phyloP scores from a whole-genome alignment of 345 rosid species.

The Euphorbia tirucalli region DNA sequence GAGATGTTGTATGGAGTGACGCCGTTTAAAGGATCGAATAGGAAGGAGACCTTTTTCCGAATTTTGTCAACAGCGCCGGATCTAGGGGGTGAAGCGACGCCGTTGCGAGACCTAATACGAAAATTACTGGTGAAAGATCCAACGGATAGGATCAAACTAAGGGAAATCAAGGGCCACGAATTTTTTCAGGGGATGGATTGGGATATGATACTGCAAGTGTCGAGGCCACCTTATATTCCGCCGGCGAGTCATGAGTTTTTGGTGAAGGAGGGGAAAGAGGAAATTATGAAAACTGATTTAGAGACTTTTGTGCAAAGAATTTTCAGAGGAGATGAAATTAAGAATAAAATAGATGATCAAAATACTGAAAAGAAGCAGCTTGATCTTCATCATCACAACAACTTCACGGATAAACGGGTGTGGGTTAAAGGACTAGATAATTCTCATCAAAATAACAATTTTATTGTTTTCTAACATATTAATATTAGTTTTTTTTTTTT shows the following conservation, averaged over 20 bases:
- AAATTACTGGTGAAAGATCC: conserved; percentile 68
- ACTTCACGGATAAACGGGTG: neutral
- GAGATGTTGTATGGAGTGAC: conserved; percentile 90
- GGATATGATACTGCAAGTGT: conserved; percentile 44
- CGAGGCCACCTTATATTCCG: conserved; percentile 79
- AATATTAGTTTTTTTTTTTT: no score
- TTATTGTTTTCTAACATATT: conserved; percentile 34
- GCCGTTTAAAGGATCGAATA: conserved; percentile 65
- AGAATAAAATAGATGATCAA: neutral
- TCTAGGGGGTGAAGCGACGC: conserved; percentile 64
- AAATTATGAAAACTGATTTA: conserved; percentile 41
- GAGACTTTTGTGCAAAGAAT: conserved; percentile 62
- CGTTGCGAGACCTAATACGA: conserved; percentile 63
- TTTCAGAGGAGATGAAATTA: conserved; percentile 20
- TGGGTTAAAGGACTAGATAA: conserved; percentile 23
- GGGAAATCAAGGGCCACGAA: conserved; percentile 64
- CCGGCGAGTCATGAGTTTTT: conserved; percentile 1
- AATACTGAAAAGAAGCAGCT: neutral
- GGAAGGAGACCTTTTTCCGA: conserved; percentile 68
- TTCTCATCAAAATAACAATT: conserved; percentile 17
- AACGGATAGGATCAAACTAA: conserved; percentile 47
- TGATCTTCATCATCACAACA: neutral
- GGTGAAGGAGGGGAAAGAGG: conserved; percentile 25
- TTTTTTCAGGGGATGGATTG: conserved; percentile 63
- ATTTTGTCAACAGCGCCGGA: conserved; percentile 55